phyloP scores from a whole-genome alignment of 1,284 basidiomycete species.

The Ceratobasidium sp. region DNA sequence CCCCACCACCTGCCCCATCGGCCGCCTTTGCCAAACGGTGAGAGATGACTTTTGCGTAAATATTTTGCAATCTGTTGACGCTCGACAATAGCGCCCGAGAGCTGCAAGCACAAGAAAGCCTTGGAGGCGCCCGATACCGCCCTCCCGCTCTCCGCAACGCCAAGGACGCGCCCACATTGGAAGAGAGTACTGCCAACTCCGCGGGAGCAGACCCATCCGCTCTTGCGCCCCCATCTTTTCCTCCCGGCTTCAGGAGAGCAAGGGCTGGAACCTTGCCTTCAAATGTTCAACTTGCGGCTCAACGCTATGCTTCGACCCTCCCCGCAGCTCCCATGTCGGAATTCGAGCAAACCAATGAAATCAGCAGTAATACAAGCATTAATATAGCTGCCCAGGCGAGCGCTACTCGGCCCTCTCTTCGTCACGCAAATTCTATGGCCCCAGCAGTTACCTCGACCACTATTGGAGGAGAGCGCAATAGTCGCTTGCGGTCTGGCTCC shows the following conservation, averaged over 20 bases:
- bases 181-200: slow-evolving; percentile 44
- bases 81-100: slow-evolving; percentile 74
- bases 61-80: slow-evolving; percentile 26
- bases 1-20: slow-evolving; percentile 83
- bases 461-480: slow-evolving; percentile 68
- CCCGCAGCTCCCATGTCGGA: slow-evolving; percentile 63
- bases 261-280: slow-evolving; percentile 90
- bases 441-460: slow-evolving; percentile 62
- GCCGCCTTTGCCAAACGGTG: slow-evolving; percentile 90
- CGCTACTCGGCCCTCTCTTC: slow-evolving; percentile 74
- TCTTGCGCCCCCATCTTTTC: slow-evolving; percentile 47
- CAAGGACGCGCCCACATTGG: slow-evolving; percentile 42
- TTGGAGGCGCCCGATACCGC: slow-evolving; percentile 70
- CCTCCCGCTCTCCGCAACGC: slow-evolving; percentile 77
- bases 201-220: slow-evolving; percentile 37
- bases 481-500: slow-evolving; percentile 89
- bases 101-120: slow-evolving; percentile 78
- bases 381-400: slow-evolving; percentile 55
- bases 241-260: slow-evolving; percentile 74
- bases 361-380: slow-evolving; percentile 43
- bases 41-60: slow-evolving; percentile 51
- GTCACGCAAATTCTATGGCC: slow-evolving; percentile 77
- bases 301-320: slow-evolving; percentile 79
- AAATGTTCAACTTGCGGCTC: slow-evolving; percentile 86
- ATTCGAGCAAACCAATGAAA: slow-evolving; percentile 44